Base-by-base conservation (phyloP, 2,329 filamentous ascomycete genomes). In the Celoporthe dispersa region DNA sequence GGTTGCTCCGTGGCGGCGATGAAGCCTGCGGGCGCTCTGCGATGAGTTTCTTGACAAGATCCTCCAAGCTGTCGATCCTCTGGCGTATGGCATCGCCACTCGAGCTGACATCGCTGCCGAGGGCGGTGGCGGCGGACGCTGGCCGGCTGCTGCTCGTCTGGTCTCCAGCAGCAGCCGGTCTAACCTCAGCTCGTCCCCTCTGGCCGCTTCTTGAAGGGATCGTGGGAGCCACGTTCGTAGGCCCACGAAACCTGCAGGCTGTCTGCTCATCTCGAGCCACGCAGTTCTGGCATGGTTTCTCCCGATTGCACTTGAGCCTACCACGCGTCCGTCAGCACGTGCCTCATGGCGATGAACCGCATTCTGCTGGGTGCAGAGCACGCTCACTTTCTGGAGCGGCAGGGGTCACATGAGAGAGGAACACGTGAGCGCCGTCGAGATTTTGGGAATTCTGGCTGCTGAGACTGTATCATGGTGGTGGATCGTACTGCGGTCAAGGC, bases 271-370 rank as follows among this genome's bases (percentile, higher is more conserved):
- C 51, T 9, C 76, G 75, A 28, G 74, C 72, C 25, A 37, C 68
- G 65, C 76, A 77, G 68, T 77, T 77, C 64, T 77, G 76, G 66
- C 76, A 77, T 14, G 76, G 76, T 39, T 70, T 71, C 70, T 76
- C 74, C n/a, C 76, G 73, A 64, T 77, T 76, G 68, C 76, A 77
- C 70, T 75, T 77, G 28, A 77, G 69, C 66, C 75, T 77, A 59
- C 9, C 8, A 8, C 5, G 55, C 14, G 41, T n/a, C 28, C 39
- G n/a, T 68, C 66, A 72, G 61, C 65, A 64, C 64, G 41, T 25
- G 37, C 66, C 4, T 39, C 60, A 39, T 55, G 37, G 53, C 16
- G 48, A 35, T 25, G 16, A 64, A 39, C 48, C 44, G 16, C 44
- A 9, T 16, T 16, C 22, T 31, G 22, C 51, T 55, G 12, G 51